A percentile compares a stretch with the other conserved stretches of the same genome.
These are phyloP conservation scores for Flueggea neowawraea DNA, from an alignment of 441 rosid genomes.

Conservation along the genomic window DNA sequence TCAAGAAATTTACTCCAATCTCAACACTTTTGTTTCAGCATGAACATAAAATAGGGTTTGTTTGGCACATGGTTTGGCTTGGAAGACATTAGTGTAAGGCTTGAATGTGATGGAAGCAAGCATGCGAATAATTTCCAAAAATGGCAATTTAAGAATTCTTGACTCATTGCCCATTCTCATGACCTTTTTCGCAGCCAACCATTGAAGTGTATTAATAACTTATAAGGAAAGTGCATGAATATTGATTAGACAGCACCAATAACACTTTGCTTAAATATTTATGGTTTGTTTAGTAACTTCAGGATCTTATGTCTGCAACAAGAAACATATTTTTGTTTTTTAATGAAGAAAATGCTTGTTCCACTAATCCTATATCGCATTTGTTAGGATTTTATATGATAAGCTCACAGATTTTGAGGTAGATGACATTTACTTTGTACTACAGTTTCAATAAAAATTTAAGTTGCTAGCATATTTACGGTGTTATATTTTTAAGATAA, in stretches of 20 bases:
- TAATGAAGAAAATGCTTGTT: slow-evolving; percentile 33
- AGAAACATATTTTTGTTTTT: slow-evolving; percentile 7
- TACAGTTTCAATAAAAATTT: too few relatives aligned
- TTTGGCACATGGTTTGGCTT: slow-evolving; percentile 19
- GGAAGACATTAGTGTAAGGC: slow-evolving; percentile 18
- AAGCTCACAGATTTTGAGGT: not conserved
- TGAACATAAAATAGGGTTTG: slow-evolving; percentile 18
- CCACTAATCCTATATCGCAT: slow-evolving; percentile 37
- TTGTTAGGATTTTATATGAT: slow-evolving; percentile 4
- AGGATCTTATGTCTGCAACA: slow-evolving; percentile 6
- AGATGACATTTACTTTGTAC: not conserved
- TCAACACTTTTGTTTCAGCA: slow-evolving; percentile 6
- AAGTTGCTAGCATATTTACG: too few relatives aligned
- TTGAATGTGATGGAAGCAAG: slow-evolving; percentile 9
- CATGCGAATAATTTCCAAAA: slow-evolving; percentile 40
- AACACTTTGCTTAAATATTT: slow-evolving; percentile 22
- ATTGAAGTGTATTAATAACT: slow-evolving; percentile 14
- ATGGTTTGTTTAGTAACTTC: slow-evolving; percentile 1
- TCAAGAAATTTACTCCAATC: too few relatives aligned
- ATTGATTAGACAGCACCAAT: slow-evolving; percentile 17
- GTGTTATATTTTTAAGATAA: too few relatives aligned
- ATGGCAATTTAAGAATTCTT: slow-evolving; percentile 10
- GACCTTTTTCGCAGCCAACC: slow-evolving; percentile 22
- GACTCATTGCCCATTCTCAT: slow-evolving; percentile 3
- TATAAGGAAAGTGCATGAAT: slow-evolving; percentile 21